A percentile compares a stretch with the other conserved stretches of the same genome.
phyloP scores from a whole-genome alignment of 2,329 filamentous ascomycete genomes.

The Fusarium pseudoanthophilum region DNA sequence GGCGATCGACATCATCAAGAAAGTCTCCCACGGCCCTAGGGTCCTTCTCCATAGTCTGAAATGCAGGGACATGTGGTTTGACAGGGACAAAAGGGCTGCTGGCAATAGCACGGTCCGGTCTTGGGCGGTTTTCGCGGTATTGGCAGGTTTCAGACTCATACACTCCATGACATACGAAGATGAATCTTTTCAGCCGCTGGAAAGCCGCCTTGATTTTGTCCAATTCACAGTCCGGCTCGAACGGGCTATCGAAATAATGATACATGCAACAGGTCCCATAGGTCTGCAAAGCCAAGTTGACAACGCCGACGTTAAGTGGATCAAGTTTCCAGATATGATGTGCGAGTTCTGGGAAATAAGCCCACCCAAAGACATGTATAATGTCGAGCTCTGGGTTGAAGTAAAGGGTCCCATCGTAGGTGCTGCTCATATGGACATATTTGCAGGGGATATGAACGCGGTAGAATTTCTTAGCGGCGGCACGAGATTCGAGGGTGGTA shows the following conservation, averaged over 20 bases:
- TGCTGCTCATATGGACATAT: neutral
- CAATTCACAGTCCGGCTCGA: neutral
- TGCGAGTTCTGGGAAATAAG: neutral
- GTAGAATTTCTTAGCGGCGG: neutral
- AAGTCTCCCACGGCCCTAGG: neutral
- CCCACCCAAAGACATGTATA: neutral
- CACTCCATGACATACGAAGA: neutral
- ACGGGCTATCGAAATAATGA: neutral
- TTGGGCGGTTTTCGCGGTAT: accelerated
- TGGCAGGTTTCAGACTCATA: neutral
- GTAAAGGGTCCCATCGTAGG: neutral
- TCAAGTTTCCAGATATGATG: neutral
- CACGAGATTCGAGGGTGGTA: neutral
- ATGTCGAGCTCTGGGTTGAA: neutral
- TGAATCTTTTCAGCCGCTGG: neutral
- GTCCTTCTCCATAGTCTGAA: neutral
- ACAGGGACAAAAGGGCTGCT: neutral
- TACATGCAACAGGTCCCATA: neutral
- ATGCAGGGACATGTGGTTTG: neutral
- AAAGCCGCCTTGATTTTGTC: neutral
- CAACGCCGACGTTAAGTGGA: neutral
- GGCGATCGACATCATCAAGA: accelerated
- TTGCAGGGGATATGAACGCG: neutral
- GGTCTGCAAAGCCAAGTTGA: neutral
- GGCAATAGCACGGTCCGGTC: accelerated